Base-by-base conservation (phyloP, 306 rosid genomes). In the Alnus glutinosa region DNA sequence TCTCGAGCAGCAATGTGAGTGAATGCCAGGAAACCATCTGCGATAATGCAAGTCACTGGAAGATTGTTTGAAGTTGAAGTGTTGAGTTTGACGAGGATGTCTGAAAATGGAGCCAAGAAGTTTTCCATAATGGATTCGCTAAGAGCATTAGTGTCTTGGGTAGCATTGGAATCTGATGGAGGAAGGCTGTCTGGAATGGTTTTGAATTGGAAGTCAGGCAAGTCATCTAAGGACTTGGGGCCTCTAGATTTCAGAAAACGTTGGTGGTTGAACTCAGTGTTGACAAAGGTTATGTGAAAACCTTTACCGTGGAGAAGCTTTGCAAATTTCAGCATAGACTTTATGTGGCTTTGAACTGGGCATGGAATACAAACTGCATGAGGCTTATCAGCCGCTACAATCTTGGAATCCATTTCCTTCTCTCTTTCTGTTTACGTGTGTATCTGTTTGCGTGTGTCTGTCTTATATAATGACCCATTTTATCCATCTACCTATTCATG, bases 231-330 rank as follows among this genome's bases (percentile, higher is more conserved):
- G 7, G 69, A 55, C 8, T 77, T 28, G 39, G 75, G 34, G 3
- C 80, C 75, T 18, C 19, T 42, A 54, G 75, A 68, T 46, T 77
- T 28, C 18, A 55, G 46, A 51, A 68, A 55, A 14, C 57, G 69
- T 1, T 42, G 48, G 69, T 77, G 80, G 28, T 52, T 77, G 57
- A 69, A 77, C 55, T 77, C 75, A 1, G 75, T 68, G 75, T 54
- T 77, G 28, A 77, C 80, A 68, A 77, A 54, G 68, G 80, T 77
- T 19, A 77, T 55, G 55, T 54, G 55, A 32, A 77, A 55, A 28
- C 70, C 75, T 23, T 30, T 55, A 12, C 55, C 7, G 42, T 69
- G 80, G 19, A 77, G 69, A 32, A 77, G 81, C 63, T 77, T 55
- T 55, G 81, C 55, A 13, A 77, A 5, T 70, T 77, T 69, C 4